phyloP scores from a whole-genome alignment of 2,329 filamentous ascomycete species.

The Akanthomyces lecanii region DNA sequence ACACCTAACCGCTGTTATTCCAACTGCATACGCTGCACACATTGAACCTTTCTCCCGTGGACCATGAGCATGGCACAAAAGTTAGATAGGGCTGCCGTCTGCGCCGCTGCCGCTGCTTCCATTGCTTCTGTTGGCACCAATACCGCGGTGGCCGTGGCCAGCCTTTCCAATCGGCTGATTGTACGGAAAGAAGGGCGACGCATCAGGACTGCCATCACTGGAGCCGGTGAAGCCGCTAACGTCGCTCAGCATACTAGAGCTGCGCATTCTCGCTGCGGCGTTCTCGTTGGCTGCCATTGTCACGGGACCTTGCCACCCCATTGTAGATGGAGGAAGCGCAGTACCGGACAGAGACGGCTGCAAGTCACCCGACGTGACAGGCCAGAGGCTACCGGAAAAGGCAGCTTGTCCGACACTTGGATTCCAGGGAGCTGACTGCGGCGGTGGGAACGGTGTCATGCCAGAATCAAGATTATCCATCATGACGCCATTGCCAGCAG shows the following conservation, averaged over 20 bases:
- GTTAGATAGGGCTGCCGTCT: conserved; percentile 45
- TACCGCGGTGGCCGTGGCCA: background rate
- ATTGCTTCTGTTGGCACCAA: conserved; percentile 24
- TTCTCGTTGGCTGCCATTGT: background rate
- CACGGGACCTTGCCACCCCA: background rate
- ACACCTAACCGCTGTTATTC: conserved; percentile 14
- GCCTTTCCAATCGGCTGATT: background rate
- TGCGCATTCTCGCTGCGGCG: conserved; percentile 48
- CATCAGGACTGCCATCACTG: conserved; percentile 42
- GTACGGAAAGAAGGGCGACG: conserved; percentile 20
- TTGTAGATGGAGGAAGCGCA: background rate
- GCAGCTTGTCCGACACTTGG: conserved; percentile 23
- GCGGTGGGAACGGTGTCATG: conserved; percentile 1
- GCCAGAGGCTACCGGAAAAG: conserved; percentile 36
- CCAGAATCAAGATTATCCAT: conserved; percentile 26
- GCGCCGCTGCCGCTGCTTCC: conserved; percentile 49
- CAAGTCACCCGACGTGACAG: conserved; percentile 31
- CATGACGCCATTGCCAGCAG: conserved; percentile 29
- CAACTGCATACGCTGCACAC: conserved; percentile 4
- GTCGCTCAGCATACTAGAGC: conserved; percentile 64
- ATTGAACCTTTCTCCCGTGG: background rate
- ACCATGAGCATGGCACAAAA: conserved; percentile 19
- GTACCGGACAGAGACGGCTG: conserved; percentile 29
- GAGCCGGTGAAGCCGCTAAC: conserved; percentile 64
- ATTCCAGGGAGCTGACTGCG: conserved; percentile 28